Evolutionary conservation across 306 rosid species (phyloP), one percentile per base, ranked within the genome.

Genomic region (Pyrus bretschneideri): DNA sequence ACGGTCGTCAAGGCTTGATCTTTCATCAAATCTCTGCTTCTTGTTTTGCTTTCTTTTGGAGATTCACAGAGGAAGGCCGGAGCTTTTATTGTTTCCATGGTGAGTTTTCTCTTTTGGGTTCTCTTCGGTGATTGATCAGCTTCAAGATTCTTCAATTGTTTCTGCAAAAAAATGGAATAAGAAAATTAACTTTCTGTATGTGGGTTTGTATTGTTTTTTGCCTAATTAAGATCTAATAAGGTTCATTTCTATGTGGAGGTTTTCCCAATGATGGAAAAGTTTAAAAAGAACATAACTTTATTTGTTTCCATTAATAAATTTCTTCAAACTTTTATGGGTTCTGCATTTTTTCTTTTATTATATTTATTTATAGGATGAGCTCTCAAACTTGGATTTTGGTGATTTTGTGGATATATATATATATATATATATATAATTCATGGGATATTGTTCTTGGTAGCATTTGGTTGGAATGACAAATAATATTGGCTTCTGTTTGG

Each of bases 381-480:
- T 9, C 62, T 38, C 7, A 22, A 38, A 5, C n/a, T 59, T 59
- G 22, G 57, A 12, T 69, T 44, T 3, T 69, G 22, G 35, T 46
- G 44, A 44, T 42, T 44, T 42, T 22, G n/a, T 44, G 54, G 55
- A 13, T n/a, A 5, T 42, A 12, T 11, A 67, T 11, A 31, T 31
- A 0, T 31, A 31, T 31, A 31, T 31, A 31, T 31, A 30, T 31
- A 31, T 31, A 31, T 4, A 31, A 31, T 31, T 31, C 35, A 31
- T 31, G 40, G 42, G 22, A 27, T 74, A 42, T 69, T 68, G 25
- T 44, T 40, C 57, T 44, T 76, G 67, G 67, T 76, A 57, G 49
- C 70, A 58, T 45, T 55, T 79, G 3, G 46, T 71, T 78, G 84
- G 81, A 51, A 46, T 83, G 40, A 52, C 49, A 52, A 67, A 75